Conservation (phyloP, 345 rosid species). For the Cardamine occulta region DNA sequence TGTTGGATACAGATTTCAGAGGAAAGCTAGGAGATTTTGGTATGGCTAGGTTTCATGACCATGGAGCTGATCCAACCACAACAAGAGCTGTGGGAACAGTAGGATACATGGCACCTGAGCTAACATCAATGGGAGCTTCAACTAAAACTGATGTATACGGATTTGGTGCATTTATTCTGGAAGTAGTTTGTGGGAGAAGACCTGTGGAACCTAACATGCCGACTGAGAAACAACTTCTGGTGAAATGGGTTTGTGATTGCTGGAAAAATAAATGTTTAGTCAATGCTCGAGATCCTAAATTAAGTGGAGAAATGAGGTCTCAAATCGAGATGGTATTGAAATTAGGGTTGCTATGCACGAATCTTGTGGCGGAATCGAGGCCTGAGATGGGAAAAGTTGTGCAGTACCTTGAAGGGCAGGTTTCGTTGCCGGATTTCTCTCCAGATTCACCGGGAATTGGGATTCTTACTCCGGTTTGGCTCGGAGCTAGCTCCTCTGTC, state of each 20-base stretch:
- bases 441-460: conserved; percentile 38
- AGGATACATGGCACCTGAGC: conserved; percentile 62
- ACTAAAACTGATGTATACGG: conserved; percentile 51
- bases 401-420: conserved; percentile 31
- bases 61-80: conserved; percentile 46
- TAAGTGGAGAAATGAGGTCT: conserved; percentile 22
- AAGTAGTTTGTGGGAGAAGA: conserved; percentile 59
- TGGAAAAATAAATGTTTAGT: conserved; percentile 41
- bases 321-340: conserved; percentile 45
- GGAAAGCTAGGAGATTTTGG: conserved; percentile 64
- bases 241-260: conserved; percentile 46
- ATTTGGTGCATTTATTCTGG: conserved; percentile 56
- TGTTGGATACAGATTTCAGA: conserved; percentile 48
- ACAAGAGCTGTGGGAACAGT: conserved; percentile 53
- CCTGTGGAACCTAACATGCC: conserved; percentile 42
- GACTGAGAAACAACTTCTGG: conserved; percentile 38
- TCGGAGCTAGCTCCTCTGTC: not conserved
- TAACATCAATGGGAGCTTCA: conserved; percentile 50
- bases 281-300: conserved; percentile 40
- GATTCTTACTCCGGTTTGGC: conserved; percentile 23
- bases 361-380: conserved; percentile 38
- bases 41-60: conserved; percentile 55
- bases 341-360: conserved; percentile 49
- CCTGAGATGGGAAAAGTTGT: conserved; percentile 49
- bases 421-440: conserved; percentile 40